phyloP scores from a whole-genome alignment of 1,139 yeast genomes.

The Martiniozyma asiatica region DNA sequence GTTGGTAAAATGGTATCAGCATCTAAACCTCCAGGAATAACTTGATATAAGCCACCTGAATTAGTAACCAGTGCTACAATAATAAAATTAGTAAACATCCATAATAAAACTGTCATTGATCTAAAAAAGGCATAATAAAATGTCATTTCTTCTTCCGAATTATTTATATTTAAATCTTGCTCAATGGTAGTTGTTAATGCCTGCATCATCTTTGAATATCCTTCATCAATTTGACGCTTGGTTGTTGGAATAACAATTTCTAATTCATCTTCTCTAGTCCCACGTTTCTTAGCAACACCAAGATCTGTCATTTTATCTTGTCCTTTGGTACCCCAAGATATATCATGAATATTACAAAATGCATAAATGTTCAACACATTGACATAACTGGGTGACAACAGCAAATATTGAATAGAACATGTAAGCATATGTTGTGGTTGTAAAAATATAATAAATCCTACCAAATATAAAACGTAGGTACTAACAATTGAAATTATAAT shows the following conservation, averaged over 20 bases:
- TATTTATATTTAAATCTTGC: slow-evolving; percentile 1
- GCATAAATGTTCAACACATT: slow-evolving; percentile 74
- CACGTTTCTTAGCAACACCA: slow-evolving; percentile 48
- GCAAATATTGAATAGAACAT: slow-evolving; percentile 56
- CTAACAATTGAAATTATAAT: slow-evolving; percentile 76
- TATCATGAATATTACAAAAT: slow-evolving; percentile 76
- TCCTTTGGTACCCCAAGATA: slow-evolving; percentile 84
- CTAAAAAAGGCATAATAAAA: slow-evolving; percentile 71
- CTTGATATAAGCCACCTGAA: slow-evolving; percentile 44
- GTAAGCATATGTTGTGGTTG: slow-evolving; percentile 77
- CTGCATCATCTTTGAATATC: slow-evolving; percentile 41
- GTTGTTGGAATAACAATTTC: slow-evolving; percentile 61
- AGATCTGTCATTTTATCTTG: slow-evolving; percentile 51
- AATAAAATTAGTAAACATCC: slow-evolving; percentile 68
- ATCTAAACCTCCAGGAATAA: slow-evolving; percentile 17
- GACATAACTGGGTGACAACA: slow-evolving; percentile 65
- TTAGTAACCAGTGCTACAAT: slow-evolving; percentile 56
- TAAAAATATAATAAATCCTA: slow-evolving; percentile 63
- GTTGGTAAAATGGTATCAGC: slow-evolving; percentile 14
- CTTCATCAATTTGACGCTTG: slow-evolving; percentile 47
- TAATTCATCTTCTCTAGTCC: slow-evolving; percentile 32
- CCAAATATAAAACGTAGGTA: slow-evolving; percentile 69
- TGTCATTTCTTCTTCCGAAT: slow-evolving; percentile 27
- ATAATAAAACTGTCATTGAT: slow-evolving; percentile 63
- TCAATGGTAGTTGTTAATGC: slow-evolving; percentile 22